A percentile compares a stretch with the other conserved stretches of the same genome.
Conservation (phyloP, 164 flowering plant genomes). For the Vitis riparia region DNA sequence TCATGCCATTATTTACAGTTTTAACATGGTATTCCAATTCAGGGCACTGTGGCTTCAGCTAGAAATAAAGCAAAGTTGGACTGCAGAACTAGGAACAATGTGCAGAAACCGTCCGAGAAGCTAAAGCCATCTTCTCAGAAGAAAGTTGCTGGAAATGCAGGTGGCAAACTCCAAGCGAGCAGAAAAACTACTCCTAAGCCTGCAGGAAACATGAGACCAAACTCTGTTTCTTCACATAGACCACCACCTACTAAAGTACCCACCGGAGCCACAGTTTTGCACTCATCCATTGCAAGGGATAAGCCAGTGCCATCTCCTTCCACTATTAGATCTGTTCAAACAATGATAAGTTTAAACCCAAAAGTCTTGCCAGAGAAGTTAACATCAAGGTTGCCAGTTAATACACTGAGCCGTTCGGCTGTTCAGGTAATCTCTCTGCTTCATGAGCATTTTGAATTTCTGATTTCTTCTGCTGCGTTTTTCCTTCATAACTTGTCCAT, state of each 20-base stretch:
- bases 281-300: neutral
- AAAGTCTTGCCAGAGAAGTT: neutral
- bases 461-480: neutral
- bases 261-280: neutral
- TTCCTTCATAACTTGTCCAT: neutral
- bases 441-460: neutral
- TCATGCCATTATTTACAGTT: neutral
- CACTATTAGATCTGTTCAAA: neutral
- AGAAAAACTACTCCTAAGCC: neutral
- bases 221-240: conserved; percentile 6
- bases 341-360: neutral
- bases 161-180: too few relatives aligned
- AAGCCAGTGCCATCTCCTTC: neutral
- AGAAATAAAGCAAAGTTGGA: conserved; percentile 6
- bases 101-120: conserved; percentile 6
- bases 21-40: neutral
- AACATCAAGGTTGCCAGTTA: conserved; percentile 1
- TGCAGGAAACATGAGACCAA: neutral
- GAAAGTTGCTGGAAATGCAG: neutral
- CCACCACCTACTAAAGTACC: neutral
- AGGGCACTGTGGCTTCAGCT: conserved; percentile 15
- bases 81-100: conserved; percentile 6
- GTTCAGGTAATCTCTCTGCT: conserved; percentile 6
- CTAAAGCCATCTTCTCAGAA: neutral
- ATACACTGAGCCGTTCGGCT: neutral